Conservation (phyloP, 257 asterid genomes). For the Ligustrum vulgare region DNA sequence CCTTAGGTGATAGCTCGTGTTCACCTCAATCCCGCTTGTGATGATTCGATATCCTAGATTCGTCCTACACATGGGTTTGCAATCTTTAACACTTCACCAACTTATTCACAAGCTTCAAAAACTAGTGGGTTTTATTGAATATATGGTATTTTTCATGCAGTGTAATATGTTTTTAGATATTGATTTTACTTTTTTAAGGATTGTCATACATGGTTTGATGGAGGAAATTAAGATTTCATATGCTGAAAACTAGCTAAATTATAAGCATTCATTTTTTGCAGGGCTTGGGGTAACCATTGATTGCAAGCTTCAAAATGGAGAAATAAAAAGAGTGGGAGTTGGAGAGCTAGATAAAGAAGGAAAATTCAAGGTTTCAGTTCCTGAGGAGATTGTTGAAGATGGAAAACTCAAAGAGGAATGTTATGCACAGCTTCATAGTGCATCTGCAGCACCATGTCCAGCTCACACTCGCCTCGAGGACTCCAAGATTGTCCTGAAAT, state of each 20-base stretch:
- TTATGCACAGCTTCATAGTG: conserved; percentile 50
- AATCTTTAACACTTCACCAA: background rate
- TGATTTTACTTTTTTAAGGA: background rate
- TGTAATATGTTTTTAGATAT: background rate
- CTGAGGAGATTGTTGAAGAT: conserved; percentile 30
- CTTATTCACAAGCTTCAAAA: background rate
- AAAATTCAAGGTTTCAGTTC: conserved; percentile 35
- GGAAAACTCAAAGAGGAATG: conserved; percentile 42
- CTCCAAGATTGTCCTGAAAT: conserved; percentile 47
- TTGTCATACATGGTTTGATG: background rate
- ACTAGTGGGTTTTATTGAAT: background rate
- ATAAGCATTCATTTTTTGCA: conserved; percentile 18
- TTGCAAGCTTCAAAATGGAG: conserved; percentile 40
- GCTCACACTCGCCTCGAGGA: conserved; percentile 35
- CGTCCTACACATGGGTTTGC: background rate
- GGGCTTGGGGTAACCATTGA: conserved; percentile 51
- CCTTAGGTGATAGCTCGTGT: too few relatives aligned
- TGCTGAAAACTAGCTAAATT: background rate
- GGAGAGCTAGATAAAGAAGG: conserved; percentile 45
- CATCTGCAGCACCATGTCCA: conserved; percentile 44
- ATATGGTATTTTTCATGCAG: background rate
- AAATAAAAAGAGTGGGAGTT: conserved; percentile 37
- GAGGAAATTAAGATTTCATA: background rate
- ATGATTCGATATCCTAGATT: too few relatives aligned
- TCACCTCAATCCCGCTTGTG: too few relatives aligned